These are phyloP conservation scores for Nemania bipapillata DNA, from an alignment of 2,329 filamentous ascomycete species.

Conservation along the genomic window DNA sequence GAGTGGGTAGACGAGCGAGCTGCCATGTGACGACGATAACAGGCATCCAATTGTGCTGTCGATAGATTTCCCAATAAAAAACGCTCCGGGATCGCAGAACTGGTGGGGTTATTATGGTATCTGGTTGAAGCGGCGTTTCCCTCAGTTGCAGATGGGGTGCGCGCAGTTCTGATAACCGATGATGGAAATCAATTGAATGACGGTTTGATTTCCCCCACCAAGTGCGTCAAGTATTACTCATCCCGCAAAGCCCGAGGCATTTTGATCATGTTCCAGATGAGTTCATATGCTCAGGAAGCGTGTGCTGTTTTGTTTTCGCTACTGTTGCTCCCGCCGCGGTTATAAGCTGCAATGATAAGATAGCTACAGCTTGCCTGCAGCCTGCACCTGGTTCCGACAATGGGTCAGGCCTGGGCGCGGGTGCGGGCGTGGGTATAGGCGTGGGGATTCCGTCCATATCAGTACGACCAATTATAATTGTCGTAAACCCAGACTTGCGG, in stretches of 20 bases:
- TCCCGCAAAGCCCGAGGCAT: neutral
- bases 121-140: conserved; percentile 1
- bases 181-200: conserved; percentile 1
- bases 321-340: conserved; percentile 5
- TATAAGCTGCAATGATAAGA: conserved; percentile 29
- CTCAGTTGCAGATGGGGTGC: neutral
- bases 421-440: conserved; percentile 31
- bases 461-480: conserved; percentile 46
- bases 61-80: neutral
- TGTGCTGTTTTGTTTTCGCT: conserved; percentile 6
- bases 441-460: conserved; percentile 43
- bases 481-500: conserved; percentile 48
- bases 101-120: conserved; percentile 26
- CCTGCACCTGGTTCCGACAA: conserved; percentile 33
- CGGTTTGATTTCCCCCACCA: conserved; percentile 5
- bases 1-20: conserved; percentile 16
- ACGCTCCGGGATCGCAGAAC: conserved; percentile 31
- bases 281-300: conserved; percentile 6
- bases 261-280: neutral
- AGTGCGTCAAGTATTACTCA: neutral
- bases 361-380: conserved; percentile 11
- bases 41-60: conserved; percentile 7
- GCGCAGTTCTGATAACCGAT: neutral
- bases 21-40: conserved; percentile 31
- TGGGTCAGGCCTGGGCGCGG: conserved; percentile 37